Conservation (phyloP, 768 basidiomycete species). For the Suillus paluster region DNA sequence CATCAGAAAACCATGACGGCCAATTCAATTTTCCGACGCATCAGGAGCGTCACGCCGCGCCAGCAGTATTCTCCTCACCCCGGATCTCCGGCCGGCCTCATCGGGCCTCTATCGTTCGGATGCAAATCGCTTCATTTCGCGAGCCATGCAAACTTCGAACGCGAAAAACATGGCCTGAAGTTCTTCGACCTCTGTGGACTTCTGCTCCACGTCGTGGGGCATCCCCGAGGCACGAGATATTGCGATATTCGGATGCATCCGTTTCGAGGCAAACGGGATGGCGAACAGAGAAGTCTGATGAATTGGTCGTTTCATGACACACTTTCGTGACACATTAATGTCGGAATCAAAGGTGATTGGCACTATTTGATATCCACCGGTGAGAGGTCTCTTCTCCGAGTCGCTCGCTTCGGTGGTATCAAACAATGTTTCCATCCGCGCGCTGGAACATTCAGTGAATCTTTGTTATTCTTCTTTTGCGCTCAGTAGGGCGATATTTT, state of each 20-base stretch:
- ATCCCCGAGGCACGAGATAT: background rate
- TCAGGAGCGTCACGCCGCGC: background rate
- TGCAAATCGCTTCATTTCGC: conserved; percentile 1
- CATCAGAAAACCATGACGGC: background rate
- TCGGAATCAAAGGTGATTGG: background rate
- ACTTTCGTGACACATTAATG: conserved; percentile 3
- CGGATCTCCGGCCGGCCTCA: conserved; percentile 1
- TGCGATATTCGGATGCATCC: background rate
- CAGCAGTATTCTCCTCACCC: background rate
- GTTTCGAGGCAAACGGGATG: background rate
- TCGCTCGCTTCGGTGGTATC: conserved; percentile 5
- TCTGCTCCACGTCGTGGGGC: conserved; percentile 1
- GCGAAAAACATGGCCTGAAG: background rate
- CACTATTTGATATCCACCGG: conserved; percentile 3
- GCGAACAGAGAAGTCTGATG: conserved; percentile 4
- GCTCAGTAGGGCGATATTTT: conserved; percentile 2
- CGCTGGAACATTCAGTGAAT: background rate
- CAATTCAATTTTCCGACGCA: conserved; percentile 3
- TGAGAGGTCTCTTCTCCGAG: conserved; percentile 2
- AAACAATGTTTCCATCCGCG: conserved; percentile 2
- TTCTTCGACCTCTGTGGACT: background rate
- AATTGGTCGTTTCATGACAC: background rate
- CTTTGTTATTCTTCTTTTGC: background rate
- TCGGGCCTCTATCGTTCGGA: background rate
- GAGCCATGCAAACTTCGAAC: background rate